Evolutionary conservation across 2,329 filamentous ascomycete genomes (phyloP).

Genomic region (Colletotrichum navitas): DNA sequence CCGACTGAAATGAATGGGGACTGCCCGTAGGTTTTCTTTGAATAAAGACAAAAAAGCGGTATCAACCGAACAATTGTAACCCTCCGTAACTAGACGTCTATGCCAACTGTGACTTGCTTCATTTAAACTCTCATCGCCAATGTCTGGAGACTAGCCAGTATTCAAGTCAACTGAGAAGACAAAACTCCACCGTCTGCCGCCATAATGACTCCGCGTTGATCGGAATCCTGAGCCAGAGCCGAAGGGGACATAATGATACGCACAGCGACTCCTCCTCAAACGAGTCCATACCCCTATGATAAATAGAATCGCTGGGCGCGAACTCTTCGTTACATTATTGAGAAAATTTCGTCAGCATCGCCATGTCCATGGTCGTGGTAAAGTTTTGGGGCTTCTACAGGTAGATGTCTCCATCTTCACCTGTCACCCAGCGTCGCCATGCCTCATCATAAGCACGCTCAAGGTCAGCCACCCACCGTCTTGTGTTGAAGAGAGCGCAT

Average conservation of each 20-base stretch:
- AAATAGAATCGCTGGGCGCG: not conserved
- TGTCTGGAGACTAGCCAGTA: not conserved
- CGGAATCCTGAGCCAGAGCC: not conserved
- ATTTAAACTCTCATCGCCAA: slow-evolving; percentile 7
- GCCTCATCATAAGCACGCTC: slow-evolving; percentile 90
- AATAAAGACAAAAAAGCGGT: slow-evolving; percentile 24
- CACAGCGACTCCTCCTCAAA: not conserved
- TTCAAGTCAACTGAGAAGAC: not conserved
- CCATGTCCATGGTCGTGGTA: not conserved
- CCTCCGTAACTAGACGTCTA: slow-evolving; percentile 3
- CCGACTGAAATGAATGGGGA: slow-evolving; percentile 6
- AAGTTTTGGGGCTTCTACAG: slow-evolving; percentile 58
- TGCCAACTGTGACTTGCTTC: slow-evolving; percentile 3
- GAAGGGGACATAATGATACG: not conserved
- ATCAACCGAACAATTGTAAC: not conserved
- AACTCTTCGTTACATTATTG: slow-evolving; percentile 3
- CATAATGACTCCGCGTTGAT: too few relatives aligned
- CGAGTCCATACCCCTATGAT: not conserved
- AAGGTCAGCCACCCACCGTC: slow-evolving; percentile 89
- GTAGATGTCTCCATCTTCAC: slow-evolving; percentile 93
- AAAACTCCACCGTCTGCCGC: not conserved
- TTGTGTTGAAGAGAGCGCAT: slow-evolving; percentile 91
- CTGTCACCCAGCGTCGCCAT: slow-evolving; percentile 88
- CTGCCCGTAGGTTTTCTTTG: slow-evolving; percentile 1
- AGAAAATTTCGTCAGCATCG: not conserved